A percentile compares a stretch with the other conserved stretches of the same genome.
phyloP scores from a whole-genome alignment of 2,329 filamentous ascomycete genomes.

The Tolypocladium cylindrosporum region DNA sequence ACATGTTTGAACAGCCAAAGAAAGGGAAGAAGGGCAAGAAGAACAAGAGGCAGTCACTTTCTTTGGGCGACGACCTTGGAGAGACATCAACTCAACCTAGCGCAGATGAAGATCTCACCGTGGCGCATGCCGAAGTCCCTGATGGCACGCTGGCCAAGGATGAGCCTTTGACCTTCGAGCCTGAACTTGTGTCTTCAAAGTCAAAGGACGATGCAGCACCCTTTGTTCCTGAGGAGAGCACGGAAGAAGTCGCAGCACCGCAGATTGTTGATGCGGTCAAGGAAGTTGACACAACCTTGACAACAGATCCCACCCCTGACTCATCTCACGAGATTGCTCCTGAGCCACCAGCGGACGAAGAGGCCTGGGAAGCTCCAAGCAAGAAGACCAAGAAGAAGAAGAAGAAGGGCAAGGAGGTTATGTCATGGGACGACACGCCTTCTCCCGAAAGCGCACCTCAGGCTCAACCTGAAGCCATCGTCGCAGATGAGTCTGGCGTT shows the following conservation, averaged over 20 bases:
- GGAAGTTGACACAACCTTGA: neutral
- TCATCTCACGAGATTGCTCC: neutral
- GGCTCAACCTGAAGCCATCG: neutral
- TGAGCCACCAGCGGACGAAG: neutral
- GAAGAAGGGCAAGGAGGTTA: constrained; percentile 4
- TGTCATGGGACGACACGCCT: neutral
- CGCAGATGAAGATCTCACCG: neutral
- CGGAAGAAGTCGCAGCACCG: neutral
- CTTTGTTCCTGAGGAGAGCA: neutral
- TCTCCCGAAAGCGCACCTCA: neutral
- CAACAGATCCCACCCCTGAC: neutral
- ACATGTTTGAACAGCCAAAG: constrained; percentile 6
- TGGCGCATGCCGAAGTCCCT: neutral
- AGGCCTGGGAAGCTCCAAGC: neutral
- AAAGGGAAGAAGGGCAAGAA: constrained; percentile 11
- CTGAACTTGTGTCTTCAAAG: neutral
- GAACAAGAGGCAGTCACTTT: constrained; percentile 7
- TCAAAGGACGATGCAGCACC: neutral
- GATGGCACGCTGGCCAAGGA: neutral
- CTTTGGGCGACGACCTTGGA: neutral
- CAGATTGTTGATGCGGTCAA: neutral
- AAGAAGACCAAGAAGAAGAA: constrained; percentile 11
- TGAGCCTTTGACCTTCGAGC: neutral
- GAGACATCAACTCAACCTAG: neutral
- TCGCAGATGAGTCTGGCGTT: neutral